A percentile compares a stretch with the other conserved stretches of the same genome.
Conservation (phyloP, 1,139 yeast species). For the Kodamaea fungicola region DNA sequence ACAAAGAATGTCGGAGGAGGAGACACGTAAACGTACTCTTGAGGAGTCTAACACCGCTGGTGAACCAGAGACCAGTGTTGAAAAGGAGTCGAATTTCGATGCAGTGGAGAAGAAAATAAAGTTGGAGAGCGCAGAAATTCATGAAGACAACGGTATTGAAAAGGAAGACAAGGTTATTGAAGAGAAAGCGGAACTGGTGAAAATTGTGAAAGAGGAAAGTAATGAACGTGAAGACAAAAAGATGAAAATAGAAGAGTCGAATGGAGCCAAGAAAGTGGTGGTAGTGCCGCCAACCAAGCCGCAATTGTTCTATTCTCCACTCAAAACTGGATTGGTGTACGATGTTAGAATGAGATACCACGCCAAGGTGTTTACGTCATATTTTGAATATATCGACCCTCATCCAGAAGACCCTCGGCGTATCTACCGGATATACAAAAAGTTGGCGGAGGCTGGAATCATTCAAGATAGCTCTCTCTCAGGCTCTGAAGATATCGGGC, state of each 20-base stretch:
- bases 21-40: constrained; percentile 3
- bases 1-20: constrained; percentile 5
- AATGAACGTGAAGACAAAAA: not conserved
- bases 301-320: constrained; percentile 59
- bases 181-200: constrained; percentile 1
- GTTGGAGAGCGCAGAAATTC: constrained; percentile 6
- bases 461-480: constrained; percentile 76
- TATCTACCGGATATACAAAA: constrained; percentile 88
- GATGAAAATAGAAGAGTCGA: not conserved
- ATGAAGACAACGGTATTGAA: constrained; percentile 1
- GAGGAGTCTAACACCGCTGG: constrained; percentile 2
- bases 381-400: constrained; percentile 93
- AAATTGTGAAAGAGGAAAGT: not conserved
- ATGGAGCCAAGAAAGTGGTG: constrained; percentile 18
- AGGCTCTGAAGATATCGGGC: constrained; percentile 84
- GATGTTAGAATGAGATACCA: constrained; percentile 98
- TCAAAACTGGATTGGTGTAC: constrained; percentile 91
- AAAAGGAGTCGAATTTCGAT: constrained; percentile 1
- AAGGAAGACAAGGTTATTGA: constrained; percentile 1
- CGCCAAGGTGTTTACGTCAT: constrained; percentile 88
- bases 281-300: constrained; percentile 57
- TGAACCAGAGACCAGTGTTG: not conserved
- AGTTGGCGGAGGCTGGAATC: constrained; percentile 89
- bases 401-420: constrained; percentile 99
- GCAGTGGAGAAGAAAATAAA: constrained; percentile 8